phyloP scores from a whole-genome alignment of 2,329 filamentous ascomycete species.

The Sclerotinia minor region DNA sequence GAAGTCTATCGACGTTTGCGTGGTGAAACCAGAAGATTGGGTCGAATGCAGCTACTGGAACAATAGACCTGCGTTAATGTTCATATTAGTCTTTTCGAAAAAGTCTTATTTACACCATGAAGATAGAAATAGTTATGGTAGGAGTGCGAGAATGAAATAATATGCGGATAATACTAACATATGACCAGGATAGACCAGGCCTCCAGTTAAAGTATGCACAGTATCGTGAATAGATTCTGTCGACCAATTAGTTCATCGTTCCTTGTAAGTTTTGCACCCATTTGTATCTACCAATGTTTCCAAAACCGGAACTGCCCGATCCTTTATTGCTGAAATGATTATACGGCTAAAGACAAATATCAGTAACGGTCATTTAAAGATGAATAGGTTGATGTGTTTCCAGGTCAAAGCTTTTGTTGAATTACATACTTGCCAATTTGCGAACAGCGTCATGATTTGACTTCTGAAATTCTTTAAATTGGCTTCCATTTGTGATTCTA shows the following conservation, averaged over 20 bases:
- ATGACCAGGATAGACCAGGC: neutral
- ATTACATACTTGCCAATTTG: constrained; percentile 23
- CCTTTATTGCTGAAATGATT: constrained; percentile 25
- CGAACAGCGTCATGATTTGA: constrained; percentile 24
- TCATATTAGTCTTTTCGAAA: neutral
- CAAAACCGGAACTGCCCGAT: constrained; percentile 8
- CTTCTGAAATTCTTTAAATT: constrained; percentile 22
- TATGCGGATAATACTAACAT: constrained; percentile 20
- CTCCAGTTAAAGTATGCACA: constrained; percentile 15
- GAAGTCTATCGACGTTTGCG: constrained; percentile 68
- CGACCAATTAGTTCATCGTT: neutral
- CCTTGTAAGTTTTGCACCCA: neutral
- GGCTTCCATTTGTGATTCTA: constrained; percentile 18
- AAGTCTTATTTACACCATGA: neutral
- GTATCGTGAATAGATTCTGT: constrained; percentile 25
- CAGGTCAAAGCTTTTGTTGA: neutral
- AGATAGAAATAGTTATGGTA: neutral
- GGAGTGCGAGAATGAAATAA: neutral
- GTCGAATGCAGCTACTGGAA: constrained; percentile 71
- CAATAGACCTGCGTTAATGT: constrained; percentile 45
- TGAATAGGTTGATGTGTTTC: neutral
- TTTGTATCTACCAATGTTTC: constrained; percentile 17
- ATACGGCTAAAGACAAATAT: constrained; percentile 1
- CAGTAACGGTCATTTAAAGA: neutral
- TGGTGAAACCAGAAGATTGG: constrained; percentile 51